Conservation (phyloP, 257 asterid species). For the Nicotiana otophora region DNA sequence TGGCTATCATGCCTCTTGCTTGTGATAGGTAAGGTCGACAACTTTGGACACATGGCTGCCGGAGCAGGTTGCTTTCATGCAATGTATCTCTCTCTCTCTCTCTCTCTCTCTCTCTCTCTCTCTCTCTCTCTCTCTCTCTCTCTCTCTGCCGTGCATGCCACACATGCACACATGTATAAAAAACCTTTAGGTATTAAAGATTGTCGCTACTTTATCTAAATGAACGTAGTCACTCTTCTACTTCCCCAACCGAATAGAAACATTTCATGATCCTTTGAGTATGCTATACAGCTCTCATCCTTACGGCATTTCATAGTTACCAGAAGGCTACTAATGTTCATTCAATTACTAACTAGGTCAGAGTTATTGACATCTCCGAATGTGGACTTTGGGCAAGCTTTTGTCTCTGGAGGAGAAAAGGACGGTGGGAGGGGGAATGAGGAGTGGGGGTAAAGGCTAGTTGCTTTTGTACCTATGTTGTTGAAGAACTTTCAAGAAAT, state of each 20-base stretch:
- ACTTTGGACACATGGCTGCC: conserved; percentile 98
- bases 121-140: no score
- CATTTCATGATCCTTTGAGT: neutral
- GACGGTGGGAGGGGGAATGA: neutral
- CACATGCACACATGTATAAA: neutral
- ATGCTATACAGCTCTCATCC: neutral
- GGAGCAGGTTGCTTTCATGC: conserved; percentile 81
- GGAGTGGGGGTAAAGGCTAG: neutral
- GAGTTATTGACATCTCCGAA: neutral
- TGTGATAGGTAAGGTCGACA: conserved; percentile 78
- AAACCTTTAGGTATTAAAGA: neutral
- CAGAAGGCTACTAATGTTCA: neutral
- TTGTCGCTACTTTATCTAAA: neutral
- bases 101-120: neutral
- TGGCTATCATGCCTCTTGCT: conserved; percentile 5
- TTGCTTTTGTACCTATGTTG: neutral
- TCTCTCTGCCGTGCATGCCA: neutral
- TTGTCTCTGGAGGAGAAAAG: neutral
- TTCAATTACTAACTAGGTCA: neutral
- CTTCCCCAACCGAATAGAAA: neutral
- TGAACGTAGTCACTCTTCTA: neutral
- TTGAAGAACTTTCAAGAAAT: neutral
- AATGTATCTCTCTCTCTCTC: conserved; percentile 44
- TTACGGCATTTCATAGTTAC: neutral
- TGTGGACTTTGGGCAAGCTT: neutral